Percentiles rank a stretch among this genome's conserved stretches.
Conservation (phyloP, 805 yeast genomes). For the Cyberlindnera amylophila region DNA sequence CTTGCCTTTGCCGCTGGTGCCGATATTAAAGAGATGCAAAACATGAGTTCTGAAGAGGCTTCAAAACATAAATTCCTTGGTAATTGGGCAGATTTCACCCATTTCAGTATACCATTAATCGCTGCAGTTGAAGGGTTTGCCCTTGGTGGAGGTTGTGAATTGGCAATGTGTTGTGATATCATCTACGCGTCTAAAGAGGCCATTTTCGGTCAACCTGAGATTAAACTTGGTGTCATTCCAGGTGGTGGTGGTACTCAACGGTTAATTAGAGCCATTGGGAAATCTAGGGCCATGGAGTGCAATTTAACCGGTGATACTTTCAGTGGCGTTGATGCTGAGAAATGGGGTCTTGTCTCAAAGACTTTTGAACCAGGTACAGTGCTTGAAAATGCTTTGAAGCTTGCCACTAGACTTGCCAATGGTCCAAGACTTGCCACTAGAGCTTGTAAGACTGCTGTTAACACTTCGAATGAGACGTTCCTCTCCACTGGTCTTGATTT, state of each 20-base stretch:
- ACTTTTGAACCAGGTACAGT: constrained; percentile 37
- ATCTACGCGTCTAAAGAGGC: constrained; percentile 47
- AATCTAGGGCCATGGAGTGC: constrained; percentile 45
- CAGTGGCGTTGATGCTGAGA: constrained; percentile 40
- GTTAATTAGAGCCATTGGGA: constrained; percentile 44
- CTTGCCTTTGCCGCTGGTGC: constrained; percentile 53
- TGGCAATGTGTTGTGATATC: constrained; percentile 49
- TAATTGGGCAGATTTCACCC: constrained; percentile 37
- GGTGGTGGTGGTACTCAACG: constrained; percentile 56
- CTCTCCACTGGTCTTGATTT: constrained; percentile 5
- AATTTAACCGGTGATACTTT: constrained; percentile 45
- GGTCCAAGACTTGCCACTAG: constrained; percentile 41
- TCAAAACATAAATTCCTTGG: constrained; percentile 34
- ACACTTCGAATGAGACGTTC: constrained; percentile 34
- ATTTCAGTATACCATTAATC: constrained; percentile 43
- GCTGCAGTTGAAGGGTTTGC: constrained; percentile 55
- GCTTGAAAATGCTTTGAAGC: constrained; percentile 39
- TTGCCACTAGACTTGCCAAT: constrained; percentile 40
- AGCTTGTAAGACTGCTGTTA: constrained; percentile 45
- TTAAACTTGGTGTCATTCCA: constrained; percentile 47
- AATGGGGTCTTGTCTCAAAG: constrained; percentile 46
- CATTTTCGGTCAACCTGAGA: constrained; percentile 52
- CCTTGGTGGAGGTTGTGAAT: constrained; percentile 54
- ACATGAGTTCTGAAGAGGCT: constrained; percentile 34
- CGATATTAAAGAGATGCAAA: constrained; percentile 49